These are phyloP conservation scores for Wallacemonas sp. DNA, from an alignment of 208 protist species.

Conservation along the genomic window DNA sequence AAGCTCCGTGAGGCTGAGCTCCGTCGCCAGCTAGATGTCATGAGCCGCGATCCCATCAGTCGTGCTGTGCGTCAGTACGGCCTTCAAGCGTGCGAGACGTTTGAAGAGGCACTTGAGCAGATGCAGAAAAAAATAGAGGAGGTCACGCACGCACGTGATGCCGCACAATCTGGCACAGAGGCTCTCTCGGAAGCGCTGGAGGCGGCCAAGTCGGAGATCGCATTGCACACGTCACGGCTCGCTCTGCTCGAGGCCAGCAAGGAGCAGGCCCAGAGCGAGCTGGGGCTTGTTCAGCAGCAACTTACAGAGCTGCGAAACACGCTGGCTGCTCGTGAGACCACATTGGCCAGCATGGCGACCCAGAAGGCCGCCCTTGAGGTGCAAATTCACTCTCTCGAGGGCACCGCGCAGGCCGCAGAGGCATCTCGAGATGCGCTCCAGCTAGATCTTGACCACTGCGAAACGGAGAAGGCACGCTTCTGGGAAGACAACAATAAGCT, in stretches of 20 bases:
- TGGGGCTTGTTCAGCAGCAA: conserved; percentile 18
- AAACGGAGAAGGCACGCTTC: conserved; percentile 45
- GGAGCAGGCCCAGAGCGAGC: conserved; percentile 4
- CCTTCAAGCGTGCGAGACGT: conserved; percentile 46
- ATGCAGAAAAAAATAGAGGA: conserved; percentile 27
- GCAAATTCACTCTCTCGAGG: conserved; percentile 12
- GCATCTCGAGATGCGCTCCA: conserved; percentile 22
- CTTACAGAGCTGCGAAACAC: conserved; percentile 20
- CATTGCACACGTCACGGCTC: neutral
- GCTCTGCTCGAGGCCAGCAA: neutral
- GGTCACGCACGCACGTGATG: conserved; percentile 15
- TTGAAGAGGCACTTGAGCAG: conserved; percentile 48
- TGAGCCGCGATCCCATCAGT: conserved; percentile 74
- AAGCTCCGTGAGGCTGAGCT: conserved; percentile 60
- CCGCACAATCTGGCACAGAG: neutral
- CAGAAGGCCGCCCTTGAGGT: conserved; percentile 22
- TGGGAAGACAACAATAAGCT: conserved; percentile 59
- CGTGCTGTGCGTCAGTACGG: conserved; percentile 66
- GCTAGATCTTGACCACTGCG: conserved; percentile 11
- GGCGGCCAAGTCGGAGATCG: neutral
- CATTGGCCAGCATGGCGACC: conserved; percentile 19
- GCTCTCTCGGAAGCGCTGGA: conserved; percentile 14
- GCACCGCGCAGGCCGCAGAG: conserved; percentile 23
- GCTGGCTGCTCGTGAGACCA: conserved; percentile 15
- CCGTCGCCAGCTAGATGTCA: conserved; percentile 49